Conservation (phyloP, 2,329 filamentous ascomycete genomes). For the Phialophora verrucosa region DNA sequence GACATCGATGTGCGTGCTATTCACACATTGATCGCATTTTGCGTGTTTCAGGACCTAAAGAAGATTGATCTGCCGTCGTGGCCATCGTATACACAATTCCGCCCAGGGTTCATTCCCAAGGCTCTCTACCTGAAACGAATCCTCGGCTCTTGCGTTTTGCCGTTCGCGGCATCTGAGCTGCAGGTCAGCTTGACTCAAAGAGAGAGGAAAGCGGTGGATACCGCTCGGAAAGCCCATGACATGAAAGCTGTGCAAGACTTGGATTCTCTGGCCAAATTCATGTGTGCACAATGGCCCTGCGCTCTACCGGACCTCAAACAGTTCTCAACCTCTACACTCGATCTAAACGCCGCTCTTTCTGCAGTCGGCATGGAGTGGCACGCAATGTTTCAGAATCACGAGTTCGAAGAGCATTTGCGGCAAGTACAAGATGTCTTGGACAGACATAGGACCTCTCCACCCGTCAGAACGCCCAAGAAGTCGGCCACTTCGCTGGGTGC, state of each 20-base stretch:
- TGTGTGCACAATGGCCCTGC: constrained; percentile 26
- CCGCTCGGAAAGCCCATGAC: constrained; percentile 2
- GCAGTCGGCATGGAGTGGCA: constrained; percentile 17
- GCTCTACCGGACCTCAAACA: constrained; percentile 11
- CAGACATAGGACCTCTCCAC: constrained; percentile 2
- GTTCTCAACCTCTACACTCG: constrained; percentile 1
- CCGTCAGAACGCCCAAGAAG: not conserved
- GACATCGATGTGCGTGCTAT: constrained; percentile 15
- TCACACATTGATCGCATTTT: constrained; percentile 21
- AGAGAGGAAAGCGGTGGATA: constrained; percentile 13
- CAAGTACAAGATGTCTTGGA: constrained; percentile 30
- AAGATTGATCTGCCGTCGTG: constrained; percentile 26
- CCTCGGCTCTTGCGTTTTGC: not conserved
- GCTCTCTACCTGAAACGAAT: constrained; percentile 4
- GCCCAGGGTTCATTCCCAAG: constrained; percentile 16
- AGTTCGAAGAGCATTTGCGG: constrained; percentile 31
- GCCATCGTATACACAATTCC: constrained; percentile 24
- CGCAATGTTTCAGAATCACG: constrained; percentile 33
- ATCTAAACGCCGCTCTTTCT: not conserved
- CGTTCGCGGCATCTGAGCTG: not conserved
- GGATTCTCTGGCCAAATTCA: constrained; percentile 8
- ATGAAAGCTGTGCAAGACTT: not conserved
- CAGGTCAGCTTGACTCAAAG: constrained; percentile 4
- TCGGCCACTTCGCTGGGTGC: not conserved
- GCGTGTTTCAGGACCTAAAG: constrained; percentile 16